Evolutionary conservation across 2,329 filamentous ascomycete genomes (phyloP).

Genomic region (Elsinoe necatrix): DNA sequence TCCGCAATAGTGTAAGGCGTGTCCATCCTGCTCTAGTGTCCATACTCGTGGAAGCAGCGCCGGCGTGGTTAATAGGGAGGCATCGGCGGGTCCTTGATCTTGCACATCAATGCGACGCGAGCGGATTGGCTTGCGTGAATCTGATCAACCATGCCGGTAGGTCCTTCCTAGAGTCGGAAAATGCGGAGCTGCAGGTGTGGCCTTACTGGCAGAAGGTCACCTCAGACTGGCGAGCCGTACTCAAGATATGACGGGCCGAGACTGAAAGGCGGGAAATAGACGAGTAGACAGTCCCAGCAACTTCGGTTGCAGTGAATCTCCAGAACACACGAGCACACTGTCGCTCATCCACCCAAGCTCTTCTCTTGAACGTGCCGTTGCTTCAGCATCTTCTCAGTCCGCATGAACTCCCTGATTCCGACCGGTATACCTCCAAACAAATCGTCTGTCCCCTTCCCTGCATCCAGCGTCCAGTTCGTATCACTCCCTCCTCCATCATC

Average conservation of each 20-base stretch:
- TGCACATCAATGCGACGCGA: neutral
- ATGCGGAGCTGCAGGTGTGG: neutral
- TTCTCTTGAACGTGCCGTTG: conserved; percentile 58
- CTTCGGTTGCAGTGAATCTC: too few species aligned
- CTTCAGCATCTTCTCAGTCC: conserved; percentile 83
- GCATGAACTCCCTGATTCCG: conserved; percentile 95
- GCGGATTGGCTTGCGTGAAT: neutral
- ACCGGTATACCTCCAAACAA: conserved; percentile 77
- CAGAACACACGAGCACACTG: too few species aligned
- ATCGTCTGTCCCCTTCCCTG: conserved; percentile 41
- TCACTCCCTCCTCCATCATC: conserved; percentile 72
- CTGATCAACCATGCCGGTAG: neutral
- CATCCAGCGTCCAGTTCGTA: conserved; percentile 51
- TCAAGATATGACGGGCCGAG: neutral
- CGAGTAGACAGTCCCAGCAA: too few species aligned
- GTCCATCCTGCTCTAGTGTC: too few species aligned
- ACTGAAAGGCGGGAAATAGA: too few species aligned
- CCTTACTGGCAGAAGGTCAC: neutral
- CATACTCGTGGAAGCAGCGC: neutral
- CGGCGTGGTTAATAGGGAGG: neutral
- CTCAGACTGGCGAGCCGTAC: neutral
- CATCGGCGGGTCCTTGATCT: neutral
- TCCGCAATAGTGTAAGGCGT: too few species aligned
- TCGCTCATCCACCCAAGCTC: conserved; percentile 22
- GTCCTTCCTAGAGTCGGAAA: neutral